Base-by-base conservation (phyloP, 805 yeast genomes). In the Suhomyces sp. region DNA sequence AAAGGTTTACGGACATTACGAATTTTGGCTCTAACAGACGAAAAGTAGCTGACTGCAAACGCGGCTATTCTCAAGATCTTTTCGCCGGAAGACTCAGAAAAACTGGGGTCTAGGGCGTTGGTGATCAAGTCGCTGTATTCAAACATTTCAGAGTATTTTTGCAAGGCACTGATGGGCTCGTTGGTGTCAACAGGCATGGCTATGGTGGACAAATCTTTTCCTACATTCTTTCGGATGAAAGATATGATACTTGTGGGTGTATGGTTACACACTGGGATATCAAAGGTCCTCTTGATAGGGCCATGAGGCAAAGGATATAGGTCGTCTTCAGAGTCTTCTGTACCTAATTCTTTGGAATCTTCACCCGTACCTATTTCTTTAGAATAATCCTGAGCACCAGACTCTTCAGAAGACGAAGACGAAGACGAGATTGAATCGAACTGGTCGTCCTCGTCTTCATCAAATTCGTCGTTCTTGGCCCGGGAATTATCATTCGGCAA, bases 121-220 rank as follows among this genome's bases (percentile, higher is more conserved):
- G 84, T 84, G 44, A 94, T 72, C 41, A 94, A 63, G 44, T 80
- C 73, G 33, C 88, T 69, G 66, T 90, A 90, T 68, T 94, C 99
- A 63, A 88, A 77, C 46, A 84, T 68, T 67, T 94, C 99, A 0
- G 94, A 78, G 60, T 86, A 82, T 56, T 85, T 81, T 67, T 94
- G 97, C 52, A 93, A 74, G 27, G 88, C 83, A 0, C 96, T 83
- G 22, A 93, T 66, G 0, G 99, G 99, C 69, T 94, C 99, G 71
- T 94, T 94, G 51, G 91, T 81, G 1, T 94, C 85, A 6, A 94
- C 96, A 1, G 99, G 99, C 92, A 93, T 91, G 0, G 97, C 85
- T 45, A 92, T 81, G 1, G 90, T 78, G 0, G 91, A 79, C 53
- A 94, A 67, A 68, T 93, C 98, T 64, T 92, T 93, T 19, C 97